These are phyloP conservation scores for Taiozyma sp. DNA, from an alignment of 1,139 yeast species.

Conservation along the genomic window DNA sequence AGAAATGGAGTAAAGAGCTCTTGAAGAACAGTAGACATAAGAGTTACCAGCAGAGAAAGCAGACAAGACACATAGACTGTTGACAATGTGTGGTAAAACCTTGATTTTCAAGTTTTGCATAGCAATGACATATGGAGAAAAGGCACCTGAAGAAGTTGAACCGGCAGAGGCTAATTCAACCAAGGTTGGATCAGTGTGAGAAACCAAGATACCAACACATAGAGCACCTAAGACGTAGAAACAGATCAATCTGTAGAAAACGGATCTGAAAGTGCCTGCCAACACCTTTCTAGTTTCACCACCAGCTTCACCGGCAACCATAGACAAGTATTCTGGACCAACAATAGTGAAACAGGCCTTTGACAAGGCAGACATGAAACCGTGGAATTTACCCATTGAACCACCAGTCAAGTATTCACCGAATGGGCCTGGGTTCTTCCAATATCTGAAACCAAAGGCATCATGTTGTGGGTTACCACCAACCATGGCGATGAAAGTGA, in stretches of 20 bases:
- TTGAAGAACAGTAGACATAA: constrained; percentile 48
- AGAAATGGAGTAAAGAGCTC: constrained; percentile 46
- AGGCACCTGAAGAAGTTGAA: constrained; percentile 25
- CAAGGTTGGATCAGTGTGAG: constrained; percentile 37
- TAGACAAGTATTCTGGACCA: constrained; percentile 70
- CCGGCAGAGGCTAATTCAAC: constrained; percentile 52
- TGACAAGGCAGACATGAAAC: constrained; percentile 59
- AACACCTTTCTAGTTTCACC: constrained; percentile 44
- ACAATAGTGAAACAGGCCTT: constrained; percentile 68
- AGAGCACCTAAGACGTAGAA: constrained; percentile 43
- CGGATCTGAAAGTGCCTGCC: constrained; percentile 42
- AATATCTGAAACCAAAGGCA: constrained; percentile 63
- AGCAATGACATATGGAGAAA: constrained; percentile 50
- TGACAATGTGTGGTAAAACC: constrained; percentile 51
- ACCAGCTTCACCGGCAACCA: constrained; percentile 47
- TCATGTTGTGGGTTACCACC: constrained; percentile 76
- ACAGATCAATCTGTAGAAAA: constrained; percentile 39
- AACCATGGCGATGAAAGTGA: constrained; percentile 72
- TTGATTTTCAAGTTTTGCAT: constrained; percentile 41
- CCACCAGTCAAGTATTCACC: constrained; percentile 43
- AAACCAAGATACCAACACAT: constrained; percentile 42
- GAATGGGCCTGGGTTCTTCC: constrained; percentile 58
- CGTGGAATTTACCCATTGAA: constrained; percentile 52
- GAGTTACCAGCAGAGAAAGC: constrained; percentile 62
- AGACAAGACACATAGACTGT: constrained; percentile 47